Base-by-base conservation (phyloP, 106 monocot species). In the Posidonia australis region DNA sequence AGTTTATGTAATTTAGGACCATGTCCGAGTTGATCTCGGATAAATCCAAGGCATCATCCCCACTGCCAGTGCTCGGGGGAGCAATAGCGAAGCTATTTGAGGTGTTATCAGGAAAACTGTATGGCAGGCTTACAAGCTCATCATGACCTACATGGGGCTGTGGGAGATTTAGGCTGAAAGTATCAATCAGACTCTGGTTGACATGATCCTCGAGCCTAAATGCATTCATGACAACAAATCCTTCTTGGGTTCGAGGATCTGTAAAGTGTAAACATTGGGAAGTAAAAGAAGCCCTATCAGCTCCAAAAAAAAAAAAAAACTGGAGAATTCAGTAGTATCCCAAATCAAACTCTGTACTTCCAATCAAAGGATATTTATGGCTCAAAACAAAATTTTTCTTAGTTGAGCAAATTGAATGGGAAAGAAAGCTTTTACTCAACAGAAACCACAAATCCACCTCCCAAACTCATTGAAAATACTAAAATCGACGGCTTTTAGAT, bases 21-120 rank as follows among this genome's bases (percentile, higher is more conserved):
- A 77, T 67, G 70, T 87, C 87, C 1, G 82, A 83, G 65, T 83
- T 71, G 17, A 80, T 67, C 62, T 80, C 78, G 0, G 82, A 58
- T 27, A 78, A 75, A 1, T 88, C 88, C 1, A 10, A 22, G 2
- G 22, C 7, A 20, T 51, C 66, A 21, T 66, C 66, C 12, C 53
- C 66, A 62, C 61, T 43, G 42, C 61, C 30, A 20, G 61, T 62
- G 41, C 42, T 62, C 21, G 43, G 42, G n/a, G 61, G 61, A 22
- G 61, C 18, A 43, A 13, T 25, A 11, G 61, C 7, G 43, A 11
- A 19, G 23, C 10, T 20, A 62, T 20, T 43, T 22, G 23, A 43
- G 60, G 17, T 60, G 10, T 13, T 27, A 11, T 18, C n/a, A 43
- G 43, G 43, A 43, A 43, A 36, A 0, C 2, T 43, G 10, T 44